Base-by-base conservation (phyloP, 306 rosid species). In the Cicer bijugum region DNA sequence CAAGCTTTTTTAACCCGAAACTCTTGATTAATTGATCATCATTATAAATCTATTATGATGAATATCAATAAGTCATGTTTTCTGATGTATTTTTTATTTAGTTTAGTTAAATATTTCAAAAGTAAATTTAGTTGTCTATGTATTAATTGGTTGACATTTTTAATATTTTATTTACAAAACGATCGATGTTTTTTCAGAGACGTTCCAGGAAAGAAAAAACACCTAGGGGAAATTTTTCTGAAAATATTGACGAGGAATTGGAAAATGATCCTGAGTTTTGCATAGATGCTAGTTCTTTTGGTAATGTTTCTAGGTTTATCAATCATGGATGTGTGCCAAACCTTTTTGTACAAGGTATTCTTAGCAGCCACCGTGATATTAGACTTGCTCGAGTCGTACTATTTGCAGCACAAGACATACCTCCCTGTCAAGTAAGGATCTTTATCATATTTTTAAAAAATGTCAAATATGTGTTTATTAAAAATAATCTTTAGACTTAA, bases 311-410 rank as follows among this genome's bases (percentile, higher is more conserved):
- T 8, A 69, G 76, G 7, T 48, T 77, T 8, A 69, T 77, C 46
- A 77, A 77, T 37, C 76, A 77, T 15, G 63, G 76, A 19, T 77
- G 81, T 60, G 38, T 38, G 9, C 81, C 81, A 9, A 77, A 69
- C 56, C 70, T 77, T 1, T 77, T 69, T 60, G 63, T 77, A 0
- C 76, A 69, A 1, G 39, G 81, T 2, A 7, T 69, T 48, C 38
- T 67, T 4, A 59, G 61, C 45, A 11, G 44, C 5, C 35, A 47
- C 44, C 16, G 6, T 9, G 59, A 51, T 0, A 8, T 60, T 47
- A 46, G 20, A n/a, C 64, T 12, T 69, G 76, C 81, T 69, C 70
- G 81, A 9, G 5, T 69, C 4, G 70, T 58, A 1, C 7, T 69
- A 19, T 69, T 59, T 77, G 71, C 76, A 5, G 71, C 57, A 6